phyloP scores from a whole-genome alignment of 139 green algal genomes.

The Volvox reticuliferus region DNA sequence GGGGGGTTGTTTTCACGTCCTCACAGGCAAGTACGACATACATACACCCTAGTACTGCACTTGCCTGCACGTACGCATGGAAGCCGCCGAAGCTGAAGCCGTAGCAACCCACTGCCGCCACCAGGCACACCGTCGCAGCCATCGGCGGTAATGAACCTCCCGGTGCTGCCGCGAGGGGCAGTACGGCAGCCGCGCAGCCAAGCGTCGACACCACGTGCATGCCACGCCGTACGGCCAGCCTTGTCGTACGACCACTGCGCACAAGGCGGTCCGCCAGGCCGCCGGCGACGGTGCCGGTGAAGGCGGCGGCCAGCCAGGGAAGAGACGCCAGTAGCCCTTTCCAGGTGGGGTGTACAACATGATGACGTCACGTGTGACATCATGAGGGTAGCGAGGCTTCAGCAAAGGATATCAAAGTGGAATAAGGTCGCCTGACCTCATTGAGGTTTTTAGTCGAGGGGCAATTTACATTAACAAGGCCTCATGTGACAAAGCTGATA shows the following conservation, averaged over 20 bases:
- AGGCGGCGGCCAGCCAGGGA: constrained; percentile 71
- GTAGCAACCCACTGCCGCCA: constrained; percentile 63
- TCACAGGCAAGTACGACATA: not conserved
- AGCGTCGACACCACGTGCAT: constrained; percentile 70
- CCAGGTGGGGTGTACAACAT: too few species aligned
- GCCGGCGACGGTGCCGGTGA: constrained; percentile 49
- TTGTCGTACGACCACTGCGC: not conserved
- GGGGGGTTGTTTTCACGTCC: too few species aligned
- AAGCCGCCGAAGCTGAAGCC: constrained; percentile 79
- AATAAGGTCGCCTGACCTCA: too few species aligned
- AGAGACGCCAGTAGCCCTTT: constrained; percentile 64
- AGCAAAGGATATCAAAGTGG: too few species aligned
- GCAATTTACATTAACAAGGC: too few species aligned
- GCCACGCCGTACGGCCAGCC: constrained; percentile 52
- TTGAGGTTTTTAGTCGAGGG: too few species aligned
- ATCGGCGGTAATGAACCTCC: constrained; percentile 19
- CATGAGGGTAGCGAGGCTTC: too few species aligned
- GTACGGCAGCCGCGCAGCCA: constrained; percentile 54
- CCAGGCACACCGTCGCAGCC: constrained; percentile 57
- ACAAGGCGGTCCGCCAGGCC: constrained; percentile 48
- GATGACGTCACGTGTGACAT: too few species aligned
- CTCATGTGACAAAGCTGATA: too few species aligned
- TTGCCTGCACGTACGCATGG: constrained; percentile 75
- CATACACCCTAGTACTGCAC: not conserved
- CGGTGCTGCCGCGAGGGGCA: not conserved